Evolutionary conservation across 2,329 filamentous ascomycete genomes (phyloP), one percentile per base, ranked within the genome.

Genomic region (Torrubiellomyces zombiae): DNA sequence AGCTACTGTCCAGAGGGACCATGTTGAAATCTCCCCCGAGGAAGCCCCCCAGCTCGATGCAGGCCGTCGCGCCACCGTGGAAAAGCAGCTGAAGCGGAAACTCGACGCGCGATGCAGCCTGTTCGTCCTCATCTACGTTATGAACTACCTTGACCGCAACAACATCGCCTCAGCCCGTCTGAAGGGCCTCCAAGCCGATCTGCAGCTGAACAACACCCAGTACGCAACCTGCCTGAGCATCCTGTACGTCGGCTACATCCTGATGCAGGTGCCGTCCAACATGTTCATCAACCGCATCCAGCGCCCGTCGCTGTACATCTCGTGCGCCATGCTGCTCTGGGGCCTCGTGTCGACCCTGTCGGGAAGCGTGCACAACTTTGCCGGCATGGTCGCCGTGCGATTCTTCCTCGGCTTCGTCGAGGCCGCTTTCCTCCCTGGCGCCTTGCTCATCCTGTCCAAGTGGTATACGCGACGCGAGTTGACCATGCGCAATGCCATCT

Each of bases 91-190:
- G 38, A 63, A 70, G 45, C 63, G 70, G 36, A 83, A 81, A 51
- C 70, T 83, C 27, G 78, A 83, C 42, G 38, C 61, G 12, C 62
- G 75, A 31, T 82, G 45, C 54, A 73, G 44, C 55, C 65, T 77
- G 36, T 65, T 82, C 29, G 67, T 82, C 23, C 45, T 81, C 34
- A 77, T 82, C 53, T 82, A 81, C 40, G 78, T 82, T 43, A 59
- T 55, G 47, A 81, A 82, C 50, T 82, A 79, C 45, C 56, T 72
- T 16, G 70, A 75, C 38, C 56, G 70, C 18, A 75, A 75, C 43
- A 75, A 77, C 45, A 75, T 78, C 33, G 71, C 71, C 3, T 62
- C 71, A 1, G 75, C 75, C 2, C 60, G 67, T 13, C 56, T 79
- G 26, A 67, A 69, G 40, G 72, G 73, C 5, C 52, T 80, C 12